These are phyloP conservation scores for Fusarium falciforme DNA, from an alignment of 2,329 filamentous ascomycete species.

Conservation along the genomic window DNA sequence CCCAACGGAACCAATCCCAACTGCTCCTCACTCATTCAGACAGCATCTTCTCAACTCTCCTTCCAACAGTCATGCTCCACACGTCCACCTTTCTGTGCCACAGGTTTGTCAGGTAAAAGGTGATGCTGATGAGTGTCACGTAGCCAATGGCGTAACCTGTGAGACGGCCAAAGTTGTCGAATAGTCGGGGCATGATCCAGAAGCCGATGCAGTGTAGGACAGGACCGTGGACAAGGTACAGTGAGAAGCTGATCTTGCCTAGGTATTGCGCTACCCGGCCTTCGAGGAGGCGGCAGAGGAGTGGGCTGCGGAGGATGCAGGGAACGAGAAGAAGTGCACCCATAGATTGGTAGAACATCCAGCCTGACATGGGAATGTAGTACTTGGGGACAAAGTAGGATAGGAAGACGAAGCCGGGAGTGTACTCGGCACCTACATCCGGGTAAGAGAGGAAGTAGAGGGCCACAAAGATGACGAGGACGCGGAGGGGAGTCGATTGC, in stretches of 20 bases:
- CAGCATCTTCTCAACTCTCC: slow-evolving; percentile 46
- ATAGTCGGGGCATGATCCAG: slow-evolving; percentile 61
- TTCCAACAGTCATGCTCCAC: slow-evolving; percentile 53
- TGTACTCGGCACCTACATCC: slow-evolving; percentile 52
- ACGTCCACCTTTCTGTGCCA: slow-evolving; percentile 52
- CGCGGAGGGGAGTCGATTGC: slow-evolving; percentile 38
- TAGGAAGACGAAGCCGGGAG: slow-evolving; percentile 51
- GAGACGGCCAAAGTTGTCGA: slow-evolving; percentile 49
- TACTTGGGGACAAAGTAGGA: slow-evolving; percentile 50
- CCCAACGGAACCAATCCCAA: background rate
- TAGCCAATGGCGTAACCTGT: slow-evolving; percentile 49
- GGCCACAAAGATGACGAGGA: slow-evolving; percentile 45
- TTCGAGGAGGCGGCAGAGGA: slow-evolving; percentile 47
- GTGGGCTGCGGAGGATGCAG: slow-evolving; percentile 49
- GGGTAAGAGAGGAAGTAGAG: slow-evolving; percentile 55
- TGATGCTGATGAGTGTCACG: slow-evolving; percentile 44
- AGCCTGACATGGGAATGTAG: slow-evolving; percentile 50
- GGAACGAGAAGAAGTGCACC: slow-evolving; percentile 52
- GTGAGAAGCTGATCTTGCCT: slow-evolving; percentile 54
- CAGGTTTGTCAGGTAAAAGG: slow-evolving; percentile 50
- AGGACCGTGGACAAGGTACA: slow-evolving; percentile 63
- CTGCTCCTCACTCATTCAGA: slow-evolving; percentile 9
- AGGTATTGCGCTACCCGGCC: slow-evolving; percentile 50
- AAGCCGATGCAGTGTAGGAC: slow-evolving; percentile 70
- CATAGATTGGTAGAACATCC: slow-evolving; percentile 55